phyloP scores from a whole-genome alignment of 371 early-diverging fungal species.

The Mucor saturninus region DNA sequence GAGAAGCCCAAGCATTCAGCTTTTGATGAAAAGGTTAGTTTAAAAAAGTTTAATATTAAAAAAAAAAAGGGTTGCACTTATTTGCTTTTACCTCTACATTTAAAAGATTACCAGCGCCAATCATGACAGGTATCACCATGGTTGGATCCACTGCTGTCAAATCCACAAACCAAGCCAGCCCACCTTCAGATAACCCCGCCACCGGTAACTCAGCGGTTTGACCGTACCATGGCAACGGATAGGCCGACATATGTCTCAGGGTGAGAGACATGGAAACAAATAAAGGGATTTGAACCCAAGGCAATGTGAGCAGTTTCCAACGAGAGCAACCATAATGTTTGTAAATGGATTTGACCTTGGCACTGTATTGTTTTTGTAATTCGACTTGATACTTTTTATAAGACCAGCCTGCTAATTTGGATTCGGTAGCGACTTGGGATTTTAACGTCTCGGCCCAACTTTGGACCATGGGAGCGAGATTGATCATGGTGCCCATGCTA shows the following conservation, averaged over 20 bases:
- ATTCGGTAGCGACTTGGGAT: slow-evolving; percentile 49
- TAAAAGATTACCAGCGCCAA: slow-evolving; percentile 69
- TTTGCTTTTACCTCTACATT: slow-evolving; percentile 71
- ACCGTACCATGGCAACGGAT: slow-evolving; percentile 62
- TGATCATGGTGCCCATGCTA: slow-evolving; percentile 60
- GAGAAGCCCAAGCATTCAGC: slow-evolving; percentile 58
- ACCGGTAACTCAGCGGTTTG: slow-evolving; percentile 38
- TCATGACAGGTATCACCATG: slow-evolving; percentile 68
- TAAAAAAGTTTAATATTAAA: too few relatives aligned
- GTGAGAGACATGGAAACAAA: slow-evolving; percentile 76
- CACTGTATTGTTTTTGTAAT: slow-evolving; percentile 59
- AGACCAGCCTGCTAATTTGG: slow-evolving; percentile 41
- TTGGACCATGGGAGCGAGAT: slow-evolving; percentile 65
- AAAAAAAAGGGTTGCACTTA: too few relatives aligned
- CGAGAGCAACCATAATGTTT: slow-evolving; percentile 66
- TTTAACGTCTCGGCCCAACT: slow-evolving; percentile 69
- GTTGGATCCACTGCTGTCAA: slow-evolving; percentile 74
- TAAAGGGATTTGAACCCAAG: slow-evolving; percentile 79
- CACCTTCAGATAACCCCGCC: slow-evolving; percentile 66
- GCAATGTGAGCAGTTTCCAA: slow-evolving; percentile 65
- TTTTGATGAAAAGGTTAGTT: slow-evolving; percentile 15
- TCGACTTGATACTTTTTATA: slow-evolving; percentile 55
- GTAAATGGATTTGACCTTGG: slow-evolving; percentile 65
- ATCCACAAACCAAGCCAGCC: slow-evolving; percentile 73
- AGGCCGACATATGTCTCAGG: slow-evolving; percentile 68